Conservation (phyloP, 306 rosid genomes). For the Alnus rubra region DNA sequence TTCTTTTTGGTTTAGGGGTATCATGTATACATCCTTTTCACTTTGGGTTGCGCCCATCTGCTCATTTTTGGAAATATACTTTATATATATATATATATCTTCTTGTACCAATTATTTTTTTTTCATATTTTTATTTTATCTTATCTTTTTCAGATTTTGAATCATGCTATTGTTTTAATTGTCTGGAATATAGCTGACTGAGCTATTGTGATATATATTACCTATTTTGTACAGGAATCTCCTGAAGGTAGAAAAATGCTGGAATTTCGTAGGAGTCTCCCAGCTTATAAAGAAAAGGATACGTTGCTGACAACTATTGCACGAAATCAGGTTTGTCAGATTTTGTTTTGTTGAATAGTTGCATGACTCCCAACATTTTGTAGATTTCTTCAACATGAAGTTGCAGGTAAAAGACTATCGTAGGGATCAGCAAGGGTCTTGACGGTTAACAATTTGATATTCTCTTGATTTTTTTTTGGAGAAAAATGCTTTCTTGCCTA, state of each 20-base stretch:
- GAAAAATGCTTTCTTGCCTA: neutral
- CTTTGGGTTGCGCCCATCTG: too few relatives aligned
- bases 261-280: conserved; percentile 81
- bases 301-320: conserved; percentile 63
- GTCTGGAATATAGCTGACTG: neutral
- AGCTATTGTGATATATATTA: conserved; percentile 28
- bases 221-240: conserved; percentile 57
- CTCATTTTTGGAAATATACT: too few relatives aligned
- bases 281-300: conserved; percentile 84
- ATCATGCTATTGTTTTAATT: conserved; percentile 2
- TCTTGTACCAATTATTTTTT: neutral
- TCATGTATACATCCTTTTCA: too few relatives aligned
- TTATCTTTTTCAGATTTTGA: conserved; percentile 8
- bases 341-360: neutral
- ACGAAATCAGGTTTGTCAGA: conserved; percentile 66
- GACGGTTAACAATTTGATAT: neutral
- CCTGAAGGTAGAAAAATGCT: conserved; percentile 71
- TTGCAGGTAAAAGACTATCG: neutral
- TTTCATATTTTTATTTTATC: neutral
- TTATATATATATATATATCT: neutral
- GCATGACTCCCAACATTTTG: neutral
- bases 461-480: neutral
- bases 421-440: neutral
- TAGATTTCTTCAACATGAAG: neutral
- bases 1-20: too few relatives aligned